Evolutionary conservation across 1,139 yeast genomes (phyloP), one percentile per base, ranked within the genome.

Genomic region (Suhomyces anneliseae): DNA sequence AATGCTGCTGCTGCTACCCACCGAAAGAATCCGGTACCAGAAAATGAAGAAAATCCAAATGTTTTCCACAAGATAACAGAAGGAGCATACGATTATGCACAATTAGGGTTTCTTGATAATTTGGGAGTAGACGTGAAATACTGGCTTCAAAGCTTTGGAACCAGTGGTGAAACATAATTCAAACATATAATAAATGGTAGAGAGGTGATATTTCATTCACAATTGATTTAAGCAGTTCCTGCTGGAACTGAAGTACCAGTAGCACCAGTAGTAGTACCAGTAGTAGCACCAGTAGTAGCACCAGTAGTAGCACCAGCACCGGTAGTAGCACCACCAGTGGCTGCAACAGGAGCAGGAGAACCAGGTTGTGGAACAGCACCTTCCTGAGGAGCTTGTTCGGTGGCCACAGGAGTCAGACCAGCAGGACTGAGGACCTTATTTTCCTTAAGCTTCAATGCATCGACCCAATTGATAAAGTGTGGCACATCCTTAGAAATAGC

Each of bases 401-500:
- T n/a, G 8, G n/a, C 32, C 7, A 32, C 12, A 9, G 32, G 32
- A 6, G 40, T 34, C 7, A 44, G 40, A 15, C 42, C 37, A 4
- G 43, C 46, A 7, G 46, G 15, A 11, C 46, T 44, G n/a, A 48
- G 11, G 11, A 29, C 32, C n/a, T 11, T 29, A 9, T 29, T 29
- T 4, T 45, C 44, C n/a, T 41, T 53, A 19, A 48, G 27, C 27
- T 44, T 47, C 40, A 52, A 40, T 4, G 46, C 44, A 26, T 53
- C 55, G 10, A 52, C 66, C 83, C 86, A 85, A 27, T 72, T 65
- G 46, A 83, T 61, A 54, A 83, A 83, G 40, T 75, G 70, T 0
- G 90, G 89, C 1, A 86, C 90, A 58, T 86, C 95, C 45, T 79
- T 77, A 1, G 85, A 81, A 34, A 86, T 79, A 10, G 82, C 84